Conservation (phyloP, 257 asterid species). For the Capsicum baccatum region DNA sequence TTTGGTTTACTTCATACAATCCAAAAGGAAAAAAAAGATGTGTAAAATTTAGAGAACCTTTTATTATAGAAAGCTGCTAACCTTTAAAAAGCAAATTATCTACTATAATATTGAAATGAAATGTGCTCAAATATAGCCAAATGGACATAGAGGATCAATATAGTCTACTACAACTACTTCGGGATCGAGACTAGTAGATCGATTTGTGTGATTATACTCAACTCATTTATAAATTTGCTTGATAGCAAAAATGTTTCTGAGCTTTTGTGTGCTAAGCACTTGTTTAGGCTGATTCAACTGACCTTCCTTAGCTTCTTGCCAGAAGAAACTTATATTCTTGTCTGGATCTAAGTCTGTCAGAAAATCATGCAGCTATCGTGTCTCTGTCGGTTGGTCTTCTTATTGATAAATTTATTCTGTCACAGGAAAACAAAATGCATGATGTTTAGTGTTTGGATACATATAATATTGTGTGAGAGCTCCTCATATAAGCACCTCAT, state of each 20-base stretch:
- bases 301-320: neutral
- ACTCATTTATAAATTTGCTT: neutral
- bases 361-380: neutral
- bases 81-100: neutral
- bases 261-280: neutral
- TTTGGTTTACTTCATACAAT: neutral
- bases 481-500: conserved; percentile 27
- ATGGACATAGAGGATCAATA: neutral
- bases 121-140: conserved; percentile 1
- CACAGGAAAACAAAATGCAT: neutral
- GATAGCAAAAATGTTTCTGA: neutral
- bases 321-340: neutral
- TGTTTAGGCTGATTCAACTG: neutral
- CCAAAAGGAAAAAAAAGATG: neutral
- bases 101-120: neutral
- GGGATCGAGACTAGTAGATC: neutral
- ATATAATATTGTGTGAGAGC: neutral
- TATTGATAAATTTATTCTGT: neutral
- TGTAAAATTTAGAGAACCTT: neutral
- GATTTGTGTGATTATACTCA: neutral
- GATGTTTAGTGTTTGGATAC: neutral
- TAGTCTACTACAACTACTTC: neutral
- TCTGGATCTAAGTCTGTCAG: neutral
- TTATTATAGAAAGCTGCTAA: neutral
- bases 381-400: neutral